These are phyloP conservation scores for Yarrowia keelungensis DNA, from an alignment of 805 yeast species.

Conservation along the genomic window DNA sequence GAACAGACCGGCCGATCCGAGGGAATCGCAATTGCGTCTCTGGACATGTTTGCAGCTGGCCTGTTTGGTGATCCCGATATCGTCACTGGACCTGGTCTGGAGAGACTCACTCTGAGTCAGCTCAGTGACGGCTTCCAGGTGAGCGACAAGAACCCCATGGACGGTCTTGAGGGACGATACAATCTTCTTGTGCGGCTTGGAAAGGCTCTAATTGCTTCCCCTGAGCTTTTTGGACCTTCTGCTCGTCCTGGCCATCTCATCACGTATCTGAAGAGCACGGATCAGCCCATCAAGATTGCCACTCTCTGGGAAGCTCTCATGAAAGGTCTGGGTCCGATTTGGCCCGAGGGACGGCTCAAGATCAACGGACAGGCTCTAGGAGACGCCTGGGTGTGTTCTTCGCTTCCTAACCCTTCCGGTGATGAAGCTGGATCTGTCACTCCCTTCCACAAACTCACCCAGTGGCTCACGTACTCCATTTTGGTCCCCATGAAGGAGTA, in stretches of 20 bases:
- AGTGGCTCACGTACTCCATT: constrained; percentile 70
- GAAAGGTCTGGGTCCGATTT: constrained; percentile 63
- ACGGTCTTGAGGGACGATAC: constrained; percentile 63
- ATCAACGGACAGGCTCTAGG: constrained; percentile 62
- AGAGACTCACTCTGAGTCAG: constrained; percentile 49
- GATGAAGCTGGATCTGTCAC: constrained; percentile 56
- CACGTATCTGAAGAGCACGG: constrained; percentile 53
- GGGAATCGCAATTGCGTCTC: constrained; percentile 68
- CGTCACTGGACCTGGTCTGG: constrained; percentile 45
- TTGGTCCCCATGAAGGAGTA: constrained; percentile 57
- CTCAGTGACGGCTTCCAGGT: constrained; percentile 59
- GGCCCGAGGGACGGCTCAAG: constrained; percentile 66
- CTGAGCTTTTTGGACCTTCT: constrained; percentile 56
- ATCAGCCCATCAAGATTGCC: constrained; percentile 50
- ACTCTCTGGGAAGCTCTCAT: constrained; percentile 62
- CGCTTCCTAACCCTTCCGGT: constrained; percentile 44
- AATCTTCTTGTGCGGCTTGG: constrained; percentile 59
- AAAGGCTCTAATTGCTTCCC: constrained; percentile 53
- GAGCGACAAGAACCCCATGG: constrained; percentile 56
- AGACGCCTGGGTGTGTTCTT: constrained; percentile 62
- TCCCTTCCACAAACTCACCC: constrained; percentile 70
- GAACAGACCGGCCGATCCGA: constrained; percentile 58
- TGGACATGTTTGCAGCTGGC: constrained; percentile 62
- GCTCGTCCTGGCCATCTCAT: constrained; percentile 61
- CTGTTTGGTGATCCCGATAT: constrained; percentile 50